Percentiles rank a stretch among this genome's conserved stretches.
These are phyloP conservation scores for Macroventuria anomochaeta DNA, from an alignment of 2,329 filamentous ascomycete species.

Conservation along the genomic window DNA sequence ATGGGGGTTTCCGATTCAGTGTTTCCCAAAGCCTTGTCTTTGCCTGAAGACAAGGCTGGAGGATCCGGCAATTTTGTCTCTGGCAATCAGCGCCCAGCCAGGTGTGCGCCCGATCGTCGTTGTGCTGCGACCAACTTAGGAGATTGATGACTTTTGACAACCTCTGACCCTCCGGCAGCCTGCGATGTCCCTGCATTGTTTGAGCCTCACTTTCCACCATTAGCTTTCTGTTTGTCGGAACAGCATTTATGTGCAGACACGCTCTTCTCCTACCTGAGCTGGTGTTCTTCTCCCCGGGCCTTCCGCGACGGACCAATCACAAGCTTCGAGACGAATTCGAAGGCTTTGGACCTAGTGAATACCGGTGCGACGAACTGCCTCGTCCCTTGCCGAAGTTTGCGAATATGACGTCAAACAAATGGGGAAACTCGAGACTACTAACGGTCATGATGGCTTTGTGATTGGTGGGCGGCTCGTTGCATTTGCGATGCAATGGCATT, in stretches of 20 bases:
- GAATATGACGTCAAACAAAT: background rate
- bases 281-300: background rate
- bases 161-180: too few relatives aligned
- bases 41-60: background rate
- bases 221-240: too few relatives aligned
- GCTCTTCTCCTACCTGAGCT: background rate
- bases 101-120: background rate
- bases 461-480: background rate
- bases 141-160: too few relatives aligned
- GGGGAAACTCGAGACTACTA: background rate
- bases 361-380: background rate
- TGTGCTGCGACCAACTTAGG: background rate
- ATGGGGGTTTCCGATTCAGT: background rate
- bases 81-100: background rate
- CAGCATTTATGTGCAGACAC: background rate
- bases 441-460: background rate
- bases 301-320: background rate
- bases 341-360: background rate
- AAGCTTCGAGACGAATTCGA: background rate
- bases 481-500: background rate
- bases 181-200: background rate
- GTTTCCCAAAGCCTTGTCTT: background rate
- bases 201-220: constrained; percentile 2
- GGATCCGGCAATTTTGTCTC: background rate
- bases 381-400: background rate